phyloP scores from a whole-genome alignment of 2,329 filamentous ascomycete genomes.

The Trichoderma koningii region DNA sequence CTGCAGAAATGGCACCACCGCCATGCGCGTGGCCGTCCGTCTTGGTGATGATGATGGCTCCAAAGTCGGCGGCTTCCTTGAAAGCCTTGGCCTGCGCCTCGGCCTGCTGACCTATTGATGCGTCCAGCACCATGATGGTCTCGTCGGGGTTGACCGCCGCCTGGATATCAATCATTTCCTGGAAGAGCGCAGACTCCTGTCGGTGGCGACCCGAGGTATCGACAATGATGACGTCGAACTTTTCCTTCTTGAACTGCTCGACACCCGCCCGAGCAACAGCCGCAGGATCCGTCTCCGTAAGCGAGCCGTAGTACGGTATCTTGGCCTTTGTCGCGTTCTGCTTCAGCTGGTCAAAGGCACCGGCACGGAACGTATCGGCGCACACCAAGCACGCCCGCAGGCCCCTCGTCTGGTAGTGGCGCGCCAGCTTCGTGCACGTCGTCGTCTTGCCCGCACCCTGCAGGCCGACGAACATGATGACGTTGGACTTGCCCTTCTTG shows the following conservation, averaged over 20 bases:
- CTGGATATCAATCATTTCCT: slow-evolving; percentile 98
- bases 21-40: slow-evolving; percentile 94
- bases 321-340: slow-evolving; percentile 99
- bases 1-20: slow-evolving; percentile 95
- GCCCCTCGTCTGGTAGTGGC: slow-evolving; percentile 90
- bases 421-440: slow-evolving; percentile 93
- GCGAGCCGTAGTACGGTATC: slow-evolving; percentile 95
- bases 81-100: slow-evolving; percentile 94
- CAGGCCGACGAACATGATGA: slow-evolving; percentile 99
- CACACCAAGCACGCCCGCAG: slow-evolving; percentile 94
- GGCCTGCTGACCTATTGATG: slow-evolving; percentile 93
- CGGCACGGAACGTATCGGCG: slow-evolving; percentile 96
- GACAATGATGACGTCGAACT: slow-evolving; percentile 97
- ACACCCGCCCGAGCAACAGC: slow-evolving; percentile 94
- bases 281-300: slow-evolving; percentile 94
- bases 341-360: slow-evolving; percentile 97
- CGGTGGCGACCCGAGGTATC: slow-evolving; percentile 94
- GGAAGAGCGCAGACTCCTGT: slow-evolving; percentile 92
- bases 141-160: slow-evolving; percentile 87
- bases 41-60: slow-evolving; percentile 98
- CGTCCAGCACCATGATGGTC: slow-evolving; percentile 97
- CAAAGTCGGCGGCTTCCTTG: slow-evolving; percentile 95
- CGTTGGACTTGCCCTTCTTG: slow-evolving; percentile 92
- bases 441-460: slow-evolving; percentile 98
- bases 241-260: slow-evolving; percentile 98